Conservation (phyloP, 148 eudicot genomes). For the Amaranthus hypochondriacus region DNA sequence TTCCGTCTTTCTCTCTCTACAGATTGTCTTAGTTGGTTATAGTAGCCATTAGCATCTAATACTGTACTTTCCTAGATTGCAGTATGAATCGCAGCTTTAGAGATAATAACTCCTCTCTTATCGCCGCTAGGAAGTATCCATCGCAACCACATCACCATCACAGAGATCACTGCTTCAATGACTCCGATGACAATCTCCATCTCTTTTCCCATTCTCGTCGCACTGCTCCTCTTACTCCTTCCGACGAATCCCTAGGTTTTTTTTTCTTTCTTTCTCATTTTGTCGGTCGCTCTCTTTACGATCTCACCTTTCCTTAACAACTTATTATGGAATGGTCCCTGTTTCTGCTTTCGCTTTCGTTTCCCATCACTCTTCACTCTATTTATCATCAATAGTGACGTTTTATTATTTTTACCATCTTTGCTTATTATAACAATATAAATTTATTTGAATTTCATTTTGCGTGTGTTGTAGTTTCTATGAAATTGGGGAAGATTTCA, state of each 20-base stretch:
- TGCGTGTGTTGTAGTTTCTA: constrained; percentile 31
- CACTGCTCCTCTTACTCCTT: constrained; percentile 33
- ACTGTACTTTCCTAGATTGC: too few relatives aligned
- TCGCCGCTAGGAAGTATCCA: constrained; percentile 16
- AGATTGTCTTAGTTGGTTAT: not conserved
- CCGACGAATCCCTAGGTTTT: constrained; percentile 45
- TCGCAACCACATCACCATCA: constrained; percentile 28
- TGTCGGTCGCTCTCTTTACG: not conserved
- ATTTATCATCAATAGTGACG: constrained; percentile 17
- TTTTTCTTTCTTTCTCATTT: not conserved
- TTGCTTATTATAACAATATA: not conserved
- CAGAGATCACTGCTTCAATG: constrained; percentile 23
- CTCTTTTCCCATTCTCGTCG: constrained; percentile 60
- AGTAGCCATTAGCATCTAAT: not conserved
- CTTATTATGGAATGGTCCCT: too few relatives aligned
- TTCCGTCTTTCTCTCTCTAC: not conserved
- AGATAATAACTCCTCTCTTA: constrained; percentile 13
- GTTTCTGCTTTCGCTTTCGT: not conserved
- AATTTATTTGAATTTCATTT: not conserved
- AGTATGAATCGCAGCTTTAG: constrained; percentile 33
- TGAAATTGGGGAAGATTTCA: constrained; percentile 80
- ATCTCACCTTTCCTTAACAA: too few relatives aligned
- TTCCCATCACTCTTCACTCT: not conserved
- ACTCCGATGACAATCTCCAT: constrained; percentile 40
- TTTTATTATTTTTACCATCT: not conserved